phyloP scores from a whole-genome alignment of 768 basidiomycete genomes.

The Aureoboletus auriporus region DNA sequence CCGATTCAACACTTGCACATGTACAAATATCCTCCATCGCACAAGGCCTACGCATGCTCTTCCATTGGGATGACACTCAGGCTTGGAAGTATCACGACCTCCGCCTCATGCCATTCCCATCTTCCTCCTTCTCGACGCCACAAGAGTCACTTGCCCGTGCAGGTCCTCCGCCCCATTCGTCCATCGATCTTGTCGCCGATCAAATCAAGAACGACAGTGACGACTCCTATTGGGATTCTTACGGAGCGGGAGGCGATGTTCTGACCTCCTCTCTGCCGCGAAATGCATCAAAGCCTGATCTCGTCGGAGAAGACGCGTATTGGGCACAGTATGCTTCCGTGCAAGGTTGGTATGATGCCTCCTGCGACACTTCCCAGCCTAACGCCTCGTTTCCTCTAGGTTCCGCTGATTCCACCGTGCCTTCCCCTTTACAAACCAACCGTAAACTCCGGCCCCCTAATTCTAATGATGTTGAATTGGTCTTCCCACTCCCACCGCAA shows the following conservation, averaged over 20 bases:
- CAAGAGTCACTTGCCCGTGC: conserved; percentile 21
- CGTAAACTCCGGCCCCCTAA: conserved; percentile 22
- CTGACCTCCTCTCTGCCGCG: conserved; percentile 9
- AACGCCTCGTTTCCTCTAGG: conserved; percentile 36
- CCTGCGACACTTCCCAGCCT: conserved; percentile 3
- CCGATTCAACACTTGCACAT: conserved; percentile 55
- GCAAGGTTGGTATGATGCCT: conserved; percentile 47
- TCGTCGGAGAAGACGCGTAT: conserved; percentile 54
- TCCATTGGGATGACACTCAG: conserved; percentile 55
- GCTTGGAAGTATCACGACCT: conserved; percentile 72
- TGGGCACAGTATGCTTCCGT: conserved; percentile 72
- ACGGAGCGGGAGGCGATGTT: conserved; percentile 39
- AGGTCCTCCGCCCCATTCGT: background rate
- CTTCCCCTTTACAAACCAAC: conserved; percentile 39
- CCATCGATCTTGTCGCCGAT: conserved; percentile 8
- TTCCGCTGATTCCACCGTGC: conserved; percentile 67
- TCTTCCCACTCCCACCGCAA: conserved; percentile 4
- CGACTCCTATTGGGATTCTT: conserved; percentile 68
- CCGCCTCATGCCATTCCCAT: conserved; percentile 68
- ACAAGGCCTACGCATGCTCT: conserved; percentile 54
- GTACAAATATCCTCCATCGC: conserved; percentile 39
- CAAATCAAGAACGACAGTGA: conserved; percentile 34
- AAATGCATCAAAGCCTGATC: conserved; percentile 13
- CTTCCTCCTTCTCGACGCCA: conserved; percentile 28
- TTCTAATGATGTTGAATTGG: conserved; percentile 2